phyloP scores from a whole-genome alignment of 495 filamentous ascomycete genomes.

The Penicillium coffeae region DNA sequence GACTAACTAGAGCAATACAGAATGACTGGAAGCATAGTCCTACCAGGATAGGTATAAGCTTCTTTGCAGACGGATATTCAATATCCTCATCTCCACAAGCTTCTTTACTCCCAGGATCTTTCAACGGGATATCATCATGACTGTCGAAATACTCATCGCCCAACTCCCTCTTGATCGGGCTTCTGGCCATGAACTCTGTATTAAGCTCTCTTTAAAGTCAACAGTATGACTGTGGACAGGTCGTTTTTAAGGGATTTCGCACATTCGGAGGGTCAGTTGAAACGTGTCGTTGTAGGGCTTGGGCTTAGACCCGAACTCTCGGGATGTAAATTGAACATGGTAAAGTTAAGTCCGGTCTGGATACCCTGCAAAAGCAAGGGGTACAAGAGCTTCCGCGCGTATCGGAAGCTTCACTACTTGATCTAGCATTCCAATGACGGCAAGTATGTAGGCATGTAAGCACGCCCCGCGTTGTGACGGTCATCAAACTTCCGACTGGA shows the following conservation, averaged over 20 bases:
- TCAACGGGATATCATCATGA: conserved; percentile 24
- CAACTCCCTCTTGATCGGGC: conserved; percentile 7
- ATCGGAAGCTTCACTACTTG: background rate
- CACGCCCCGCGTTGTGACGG: no score
- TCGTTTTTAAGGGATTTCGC: background rate
- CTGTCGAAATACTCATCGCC: conserved; percentile 9
- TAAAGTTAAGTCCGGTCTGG: background rate
- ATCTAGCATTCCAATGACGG: conserved; percentile 6
- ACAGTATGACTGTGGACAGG: conserved; percentile 4
- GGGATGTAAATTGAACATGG: background rate
- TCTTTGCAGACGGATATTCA: conserved; percentile 49
- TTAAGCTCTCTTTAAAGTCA: conserved; percentile 4
- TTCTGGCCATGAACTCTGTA: conserved; percentile 8
- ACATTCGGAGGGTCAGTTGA: background rate
- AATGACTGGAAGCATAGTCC: conserved; percentile 62
- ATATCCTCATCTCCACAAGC: conserved; percentile 28
- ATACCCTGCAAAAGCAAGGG: background rate
- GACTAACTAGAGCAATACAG: conserved; percentile 56
- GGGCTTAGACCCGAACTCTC: background rate
- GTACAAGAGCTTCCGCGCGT: background rate
- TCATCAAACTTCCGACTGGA: no score
- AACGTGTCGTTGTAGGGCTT: background rate
- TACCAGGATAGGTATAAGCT: conserved; percentile 52
- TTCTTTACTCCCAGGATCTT: conserved; percentile 10
- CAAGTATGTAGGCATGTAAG: no score